phyloP scores from a whole-genome alignment of 106 monocot species.

The Phalaenopsis equestris region DNA sequence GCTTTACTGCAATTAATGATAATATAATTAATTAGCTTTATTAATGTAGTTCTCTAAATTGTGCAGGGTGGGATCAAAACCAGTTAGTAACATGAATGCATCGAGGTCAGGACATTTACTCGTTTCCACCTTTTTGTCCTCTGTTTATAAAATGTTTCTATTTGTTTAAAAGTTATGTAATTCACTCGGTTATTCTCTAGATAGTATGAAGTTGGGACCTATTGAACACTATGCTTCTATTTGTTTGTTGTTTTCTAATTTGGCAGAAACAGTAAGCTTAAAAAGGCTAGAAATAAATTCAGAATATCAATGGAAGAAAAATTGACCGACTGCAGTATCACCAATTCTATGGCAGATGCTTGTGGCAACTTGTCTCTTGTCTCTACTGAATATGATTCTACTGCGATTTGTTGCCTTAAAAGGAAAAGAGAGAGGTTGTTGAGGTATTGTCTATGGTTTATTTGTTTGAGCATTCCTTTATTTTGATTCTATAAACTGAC shows the following conservation, averaged over 20 bases:
- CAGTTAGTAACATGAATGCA: constrained; percentile 1
- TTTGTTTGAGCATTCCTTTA: neutral
- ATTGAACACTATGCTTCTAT: neutral
- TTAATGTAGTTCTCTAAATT: neutral
- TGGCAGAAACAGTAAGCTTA: constrained; percentile 14
- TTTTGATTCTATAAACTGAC: neutral
- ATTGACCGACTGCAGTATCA: neutral
- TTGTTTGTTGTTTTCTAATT: neutral
- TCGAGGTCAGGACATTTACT: constrained; percentile 7
- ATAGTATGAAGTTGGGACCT: neutral
- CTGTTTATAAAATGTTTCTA: neutral
- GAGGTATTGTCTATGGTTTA: neutral
- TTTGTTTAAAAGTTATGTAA: neutral
- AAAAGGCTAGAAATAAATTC: constrained; percentile 10
- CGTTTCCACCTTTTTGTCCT: neutral
- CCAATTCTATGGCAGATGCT: neutral
- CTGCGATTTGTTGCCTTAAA: neutral
- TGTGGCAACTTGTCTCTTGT: constrained; percentile 8
- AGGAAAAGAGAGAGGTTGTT: constrained; percentile 11
- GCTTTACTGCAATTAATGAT: neutral
- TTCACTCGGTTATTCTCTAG: neutral
- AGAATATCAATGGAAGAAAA: constrained; percentile 10
- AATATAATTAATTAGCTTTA: neutral
- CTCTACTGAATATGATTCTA: neutral
- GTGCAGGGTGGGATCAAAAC: constrained; percentile 3